Evolutionary conservation across 169 alveolate genomes (phyloP), one percentile per base, ranked within the genome.

Genomic region (Plasmodium vivax): DNA sequence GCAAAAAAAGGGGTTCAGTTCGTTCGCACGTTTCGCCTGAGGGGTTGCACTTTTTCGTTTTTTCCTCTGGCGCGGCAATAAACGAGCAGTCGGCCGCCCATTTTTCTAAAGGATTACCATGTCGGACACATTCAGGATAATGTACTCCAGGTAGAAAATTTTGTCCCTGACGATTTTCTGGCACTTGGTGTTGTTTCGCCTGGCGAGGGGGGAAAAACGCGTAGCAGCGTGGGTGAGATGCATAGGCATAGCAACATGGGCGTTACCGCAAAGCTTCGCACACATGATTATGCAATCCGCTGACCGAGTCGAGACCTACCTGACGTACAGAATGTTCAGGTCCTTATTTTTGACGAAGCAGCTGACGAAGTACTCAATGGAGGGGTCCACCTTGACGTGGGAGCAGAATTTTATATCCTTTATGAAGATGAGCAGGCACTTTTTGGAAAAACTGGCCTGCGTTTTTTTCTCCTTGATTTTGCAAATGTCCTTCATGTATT

Each of bases 111-210:
- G 68, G 23, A 27, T 5, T 74, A 85, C 93, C 56, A 68, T n/a
- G 41, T 56, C 80, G 9, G 82, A 47, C 27, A 85, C 43, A 32
- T 51, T 77, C 81, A 85, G 62, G 41, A 54, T 74, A 45, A 85
- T 27, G 93, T 85, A 85, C 47, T 85, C 93, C 51, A 85, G 41
- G 36, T 75, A 85, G 81, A 85, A 85, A 54, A 85, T 85, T 85
- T 85, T 85, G 32, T 85, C 93, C 71, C 83, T 45, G 30, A 85
- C 85, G 45, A 85, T 36, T 51, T 74, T 85, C 27, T 85, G 93
- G 14, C 58, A 16, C 62, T 85, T 85, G 30, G 93, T 85, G 30
- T 85, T 85, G 58, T 75, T 85, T 47, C 93, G 34, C 81, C 93
- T 85, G 41, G 62, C 36, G 41, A 43, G 34, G 8, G 47, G 38